phyloP scores from a whole-genome alignment of 768 basidiomycete genomes.

The Lentinula sp. region DNA sequence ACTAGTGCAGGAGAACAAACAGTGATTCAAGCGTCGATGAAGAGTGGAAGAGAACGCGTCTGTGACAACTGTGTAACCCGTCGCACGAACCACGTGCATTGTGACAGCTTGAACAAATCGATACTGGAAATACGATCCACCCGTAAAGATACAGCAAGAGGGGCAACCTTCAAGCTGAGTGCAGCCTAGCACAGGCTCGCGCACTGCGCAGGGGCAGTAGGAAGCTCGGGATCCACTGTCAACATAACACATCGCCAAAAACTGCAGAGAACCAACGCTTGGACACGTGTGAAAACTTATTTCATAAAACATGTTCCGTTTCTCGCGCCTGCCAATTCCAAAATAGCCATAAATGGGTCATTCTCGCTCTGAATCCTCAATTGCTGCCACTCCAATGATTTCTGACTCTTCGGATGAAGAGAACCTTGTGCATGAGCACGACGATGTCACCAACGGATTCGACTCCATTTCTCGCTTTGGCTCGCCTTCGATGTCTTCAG shows the following conservation, averaged over 20 bases:
- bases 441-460: background rate
- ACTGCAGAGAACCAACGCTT: background rate
- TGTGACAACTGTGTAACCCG: too few relatives aligned
- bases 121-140: too few relatives aligned
- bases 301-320: background rate
- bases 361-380: conserved; percentile 10
- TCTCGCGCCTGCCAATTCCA: background rate
- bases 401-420: conserved; percentile 10
- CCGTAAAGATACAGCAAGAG: too few relatives aligned
- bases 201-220: too few relatives aligned
- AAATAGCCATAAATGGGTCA: conserved; percentile 1
- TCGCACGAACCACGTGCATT: too few relatives aligned
- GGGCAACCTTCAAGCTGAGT: too few relatives aligned
- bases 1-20: background rate
- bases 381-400: conserved; percentile 16
- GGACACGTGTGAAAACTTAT: background rate
- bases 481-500: conserved; percentile 25
- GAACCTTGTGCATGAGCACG: background rate
- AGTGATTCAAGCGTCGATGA: background rate
- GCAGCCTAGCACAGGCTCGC: too few relatives aligned
- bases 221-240: too few relatives aligned
- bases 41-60: background rate
- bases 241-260: background rate
- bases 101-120: background rate
- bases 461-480: conserved; percentile 29